A percentile compares a stretch with the other conserved stretches of the same genome.
phyloP scores from a whole-genome alignment of 2,329 filamentous ascomycete species.

The Colletotrichum somersetense region DNA sequence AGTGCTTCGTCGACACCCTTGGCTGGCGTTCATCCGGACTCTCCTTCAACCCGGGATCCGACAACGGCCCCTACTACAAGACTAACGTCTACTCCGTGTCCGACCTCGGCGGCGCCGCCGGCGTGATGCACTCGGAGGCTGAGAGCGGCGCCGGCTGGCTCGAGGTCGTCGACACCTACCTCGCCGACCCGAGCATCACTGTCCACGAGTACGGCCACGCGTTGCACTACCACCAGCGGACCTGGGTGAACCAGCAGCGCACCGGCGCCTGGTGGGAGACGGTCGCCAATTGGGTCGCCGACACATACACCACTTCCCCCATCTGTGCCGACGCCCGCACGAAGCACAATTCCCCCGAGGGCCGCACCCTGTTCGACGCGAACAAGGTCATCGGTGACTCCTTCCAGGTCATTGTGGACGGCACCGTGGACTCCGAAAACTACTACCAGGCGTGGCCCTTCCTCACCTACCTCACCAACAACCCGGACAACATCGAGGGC shows the following conservation, averaged over 20 bases:
- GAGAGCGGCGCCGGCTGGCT: conserved; percentile 57
- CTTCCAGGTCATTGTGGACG: conserved; percentile 63
- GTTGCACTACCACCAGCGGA: conserved; percentile 58
- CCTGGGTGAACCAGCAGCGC: conserved; percentile 58
- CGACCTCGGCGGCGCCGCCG: conserved; percentile 54
- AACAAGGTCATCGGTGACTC: conserved; percentile 61
- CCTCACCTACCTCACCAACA: conserved; percentile 61
- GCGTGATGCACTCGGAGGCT: conserved; percentile 57
- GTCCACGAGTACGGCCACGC: conserved; percentile 65
- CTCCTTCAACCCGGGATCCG: conserved; percentile 50
- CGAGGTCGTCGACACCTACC: conserved; percentile 56
- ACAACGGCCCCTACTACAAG: conserved; percentile 58
- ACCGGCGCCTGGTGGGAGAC: conserved; percentile 67
- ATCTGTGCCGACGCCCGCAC: conserved; percentile 57
- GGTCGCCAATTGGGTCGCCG: conserved; percentile 63
- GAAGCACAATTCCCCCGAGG: conserved; percentile 50
- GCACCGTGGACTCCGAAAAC: conserved; percentile 56
- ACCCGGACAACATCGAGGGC: conserved; percentile 58
- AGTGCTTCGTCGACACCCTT: conserved; percentile 54
- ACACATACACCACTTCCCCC: conserved; percentile 60
- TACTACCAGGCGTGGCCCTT: conserved; percentile 67
- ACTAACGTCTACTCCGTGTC: conserved; percentile 60
- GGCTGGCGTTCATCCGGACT: conserved; percentile 56
- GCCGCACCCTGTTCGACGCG: conserved; percentile 56
- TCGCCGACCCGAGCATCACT: conserved; percentile 55